A percentile compares a stretch with the other conserved stretches of the same genome.
These are phyloP conservation scores for Immersiella caudata DNA, from an alignment of 495 filamentous ascomycete species.

Conservation along the genomic window DNA sequence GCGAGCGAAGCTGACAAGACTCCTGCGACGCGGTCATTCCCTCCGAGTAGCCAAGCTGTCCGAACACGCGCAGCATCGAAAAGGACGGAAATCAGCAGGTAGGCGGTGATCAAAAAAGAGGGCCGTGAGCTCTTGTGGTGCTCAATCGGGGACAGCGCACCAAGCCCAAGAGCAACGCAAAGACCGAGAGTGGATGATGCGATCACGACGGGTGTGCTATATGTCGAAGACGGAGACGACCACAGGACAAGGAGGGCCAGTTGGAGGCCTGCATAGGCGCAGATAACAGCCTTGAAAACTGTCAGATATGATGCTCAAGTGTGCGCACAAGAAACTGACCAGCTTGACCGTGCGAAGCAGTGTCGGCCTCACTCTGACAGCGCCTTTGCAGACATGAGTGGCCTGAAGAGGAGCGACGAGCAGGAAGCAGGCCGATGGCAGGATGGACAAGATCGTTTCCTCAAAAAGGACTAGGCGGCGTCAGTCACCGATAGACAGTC, in stretches of 20 bases:
- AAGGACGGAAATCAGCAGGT: not conserved
- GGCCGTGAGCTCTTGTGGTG: slow-evolving; percentile 10
- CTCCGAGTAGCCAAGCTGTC: slow-evolving; percentile 3
- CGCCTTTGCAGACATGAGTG: not conserved
- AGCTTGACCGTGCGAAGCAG: not conserved
- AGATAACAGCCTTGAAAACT: not conserved
- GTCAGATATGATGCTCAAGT: not conserved
- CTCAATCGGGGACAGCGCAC: not conserved
- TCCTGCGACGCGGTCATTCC: not conserved
- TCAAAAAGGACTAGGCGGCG: not conserved
- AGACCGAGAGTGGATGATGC: slow-evolving; percentile 2
- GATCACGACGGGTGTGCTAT: not conserved
- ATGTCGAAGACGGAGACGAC: not conserved
- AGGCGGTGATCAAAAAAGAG: not conserved
- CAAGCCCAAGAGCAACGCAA: not conserved
- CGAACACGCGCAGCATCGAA: not conserved
- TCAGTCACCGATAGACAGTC: not conserved
- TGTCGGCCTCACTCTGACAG: not conserved
- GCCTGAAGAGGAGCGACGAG: not conserved
- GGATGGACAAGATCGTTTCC: slow-evolving; percentile 2
- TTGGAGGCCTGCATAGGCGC: slow-evolving; percentile 17
- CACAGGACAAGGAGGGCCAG: slow-evolving; percentile 7
- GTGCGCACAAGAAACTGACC: not conserved
- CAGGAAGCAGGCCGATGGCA: slow-evolving; percentile 6
- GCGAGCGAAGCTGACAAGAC: not conserved